Evolutionary conservation across 164 flowering plant genomes (phyloP).

Genomic region (Aristolochia fimbriata): DNA sequence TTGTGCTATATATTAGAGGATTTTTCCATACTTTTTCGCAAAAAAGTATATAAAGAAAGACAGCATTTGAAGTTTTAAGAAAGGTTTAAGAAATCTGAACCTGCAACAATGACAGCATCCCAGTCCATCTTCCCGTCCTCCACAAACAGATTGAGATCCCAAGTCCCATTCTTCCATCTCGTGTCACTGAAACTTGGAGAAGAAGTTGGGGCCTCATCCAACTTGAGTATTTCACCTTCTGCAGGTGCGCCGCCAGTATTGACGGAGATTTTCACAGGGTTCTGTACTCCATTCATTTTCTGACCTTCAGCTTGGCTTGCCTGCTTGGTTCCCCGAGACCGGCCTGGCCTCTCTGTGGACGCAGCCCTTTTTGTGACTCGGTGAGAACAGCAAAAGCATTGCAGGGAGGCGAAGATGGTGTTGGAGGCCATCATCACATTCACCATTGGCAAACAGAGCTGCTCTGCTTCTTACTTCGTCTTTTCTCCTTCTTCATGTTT

Average conservation of each 20-base stretch:
- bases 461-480: background rate
- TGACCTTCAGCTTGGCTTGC: slow-evolving; percentile 15
- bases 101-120: slow-evolving; percentile 52
- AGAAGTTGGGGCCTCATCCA: slow-evolving; percentile 6
- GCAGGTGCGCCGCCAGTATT: background rate
- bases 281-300: slow-evolving; percentile 8
- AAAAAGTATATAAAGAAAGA: too few species aligned
- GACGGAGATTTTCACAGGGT: slow-evolving; percentile 10
- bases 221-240: slow-evolving; percentile 1
- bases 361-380: slow-evolving; percentile 24
- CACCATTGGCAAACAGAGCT: background rate
- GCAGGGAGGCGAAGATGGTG: slow-evolving; percentile 32
- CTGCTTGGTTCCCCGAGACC: slow-evolving; percentile 21
- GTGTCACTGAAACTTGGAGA: slow-evolving; percentile 27
- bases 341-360: slow-evolving; percentile 8
- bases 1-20: too few species aligned
- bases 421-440: slow-evolving; percentile 32
- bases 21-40: too few species aligned
- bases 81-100: slow-evolving; percentile 13
- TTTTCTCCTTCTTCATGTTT: background rate
- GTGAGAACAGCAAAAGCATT: slow-evolving; percentile 28
- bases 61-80: too few species aligned
- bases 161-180: slow-evolving; percentile 59
- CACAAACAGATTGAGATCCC: slow-evolving; percentile 60
- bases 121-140: slow-evolving; percentile 56